Percentiles rank a stretch among this genome's conserved stretches.
Evolutionary conservation across 2,329 filamentous ascomycete genomes (phyloP).

Genomic region (Apiospora aurea): DNA sequence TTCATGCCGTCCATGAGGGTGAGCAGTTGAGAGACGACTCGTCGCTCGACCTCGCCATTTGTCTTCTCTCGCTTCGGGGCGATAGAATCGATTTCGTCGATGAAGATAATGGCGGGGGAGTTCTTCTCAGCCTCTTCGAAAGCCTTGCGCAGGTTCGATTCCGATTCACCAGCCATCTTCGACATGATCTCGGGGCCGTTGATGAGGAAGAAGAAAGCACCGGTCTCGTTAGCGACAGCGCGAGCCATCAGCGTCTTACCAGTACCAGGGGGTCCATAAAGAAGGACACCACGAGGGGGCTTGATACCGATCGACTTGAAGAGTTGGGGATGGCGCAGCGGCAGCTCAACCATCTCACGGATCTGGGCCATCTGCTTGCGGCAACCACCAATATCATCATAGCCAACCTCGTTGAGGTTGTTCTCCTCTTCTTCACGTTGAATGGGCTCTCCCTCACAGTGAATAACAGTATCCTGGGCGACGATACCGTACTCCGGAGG

Average conservation of each 20-base stretch:
- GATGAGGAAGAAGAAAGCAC: slow-evolving; percentile 99
- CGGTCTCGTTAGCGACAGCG: slow-evolving; percentile 98
- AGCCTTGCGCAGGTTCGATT: slow-evolving; percentile 97
- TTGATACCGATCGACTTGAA: slow-evolving; percentile 99
- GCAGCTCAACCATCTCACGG: slow-evolving; percentile 96
- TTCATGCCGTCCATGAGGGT: slow-evolving; percentile 99
- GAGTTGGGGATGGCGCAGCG: slow-evolving; percentile 93
- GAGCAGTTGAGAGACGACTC: slow-evolving; percentile 93
- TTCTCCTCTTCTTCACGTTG: slow-evolving; percentile 99
- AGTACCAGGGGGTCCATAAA: slow-evolving; percentile 96
- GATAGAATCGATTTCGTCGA: slow-evolving; percentile 99
- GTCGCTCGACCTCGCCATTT: slow-evolving; percentile 97
- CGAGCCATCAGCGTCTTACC: slow-evolving; percentile 99
- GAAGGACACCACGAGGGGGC: slow-evolving; percentile 95
- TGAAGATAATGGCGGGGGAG: slow-evolving; percentile 98
- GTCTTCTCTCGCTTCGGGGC: slow-evolving; percentile 99
- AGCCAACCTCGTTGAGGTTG: slow-evolving; percentile 98
- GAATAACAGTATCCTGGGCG: slow-evolving; percentile 97
- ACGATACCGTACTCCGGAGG: slow-evolving; percentile 99
- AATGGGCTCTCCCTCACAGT: slow-evolving; percentile 95
- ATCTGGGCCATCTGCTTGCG: slow-evolving; percentile 99
- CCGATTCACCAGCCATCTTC: slow-evolving; percentile 99
- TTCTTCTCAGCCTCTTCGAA: slow-evolving; percentile 99
- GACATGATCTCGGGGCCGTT: slow-evolving; percentile 99
- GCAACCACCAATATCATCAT: slow-evolving; percentile 99